Percentiles rank a stretch among this genome's conserved stretches.
Evolutionary conservation across 164 flowering plant genomes (phyloP).

Genomic region (Vitis vinifera): ASM3070453v1 NC_081823.1:2269001-2269500

Average conservation of each 20-base stretch:
- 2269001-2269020: constrained; percentile 72
- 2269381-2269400: constrained; percentile 96
- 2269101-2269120: constrained; percentile 57
- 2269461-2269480: constrained; percentile 26
- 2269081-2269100: constrained; percentile 68
- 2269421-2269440: constrained; percentile 65
- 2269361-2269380: constrained; percentile 97
- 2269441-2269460: constrained; percentile 67
- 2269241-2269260: constrained; percentile 32
- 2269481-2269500: constrained; percentile 23
- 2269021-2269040: constrained; percentile 84
- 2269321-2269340: constrained; percentile 79
- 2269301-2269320: constrained; percentile 99
- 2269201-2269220: constrained; percentile 76
- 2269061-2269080: constrained; percentile 64
- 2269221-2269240: constrained; percentile 48
- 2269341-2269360: constrained; percentile 86
- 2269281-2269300: constrained; percentile 56
- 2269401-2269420: constrained; percentile 87
- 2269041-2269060: constrained; percentile 91
- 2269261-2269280: constrained; percentile 37
- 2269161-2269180: constrained; percentile 70
- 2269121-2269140: constrained; percentile 82
- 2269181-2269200: constrained; percentile 95
- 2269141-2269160: constrained; percentile 67